A percentile compares a stretch with the other conserved stretches of the same genome.
phyloP scores from a whole-genome alignment of 805 yeast genomes.

The Brettanomyces nanus region DNA sequence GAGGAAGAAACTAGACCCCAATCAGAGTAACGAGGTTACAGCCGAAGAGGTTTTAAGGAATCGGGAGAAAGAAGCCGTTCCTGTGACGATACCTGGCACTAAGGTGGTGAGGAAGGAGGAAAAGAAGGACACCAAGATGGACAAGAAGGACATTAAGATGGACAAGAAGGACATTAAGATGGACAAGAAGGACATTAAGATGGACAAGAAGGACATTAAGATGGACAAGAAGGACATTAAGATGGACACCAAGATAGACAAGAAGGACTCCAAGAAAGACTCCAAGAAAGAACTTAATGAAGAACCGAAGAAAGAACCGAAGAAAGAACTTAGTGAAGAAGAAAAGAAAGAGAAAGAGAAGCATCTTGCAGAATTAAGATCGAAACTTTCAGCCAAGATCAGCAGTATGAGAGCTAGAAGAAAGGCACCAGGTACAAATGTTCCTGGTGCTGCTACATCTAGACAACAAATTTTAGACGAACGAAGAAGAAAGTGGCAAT shows the following conservation, averaged over 20 bases:
- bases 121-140: constrained; percentile 21
- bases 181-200: constrained; percentile 31
- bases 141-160: constrained; percentile 21
- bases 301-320: constrained; percentile 7
- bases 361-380: constrained; percentile 60
- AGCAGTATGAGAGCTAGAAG: constrained; percentile 64
- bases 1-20: constrained; percentile 70
- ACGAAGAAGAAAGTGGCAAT: constrained; percentile 42
- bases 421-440: constrained; percentile 84
- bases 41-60: constrained; percentile 56
- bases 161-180: constrained; percentile 70
- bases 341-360: constrained; percentile 42
- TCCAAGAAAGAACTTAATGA: constrained; percentile 4
- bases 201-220: constrained; percentile 8
- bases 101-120: constrained; percentile 15
- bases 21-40: constrained; percentile 33
- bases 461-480: constrained; percentile 72
- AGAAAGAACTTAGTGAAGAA: constrained; percentile 33
- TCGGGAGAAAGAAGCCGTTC: constrained; percentile 46
- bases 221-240: constrained; percentile 7
- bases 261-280: not conserved
- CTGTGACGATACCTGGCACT: constrained; percentile 31
- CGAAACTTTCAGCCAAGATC: constrained; percentile 72
- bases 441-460: constrained; percentile 73
- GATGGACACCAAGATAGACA: not conserved